phyloP scores from a whole-genome alignment of 2,329 filamentous ascomycete genomes.

The Graphium sp. region DNA sequence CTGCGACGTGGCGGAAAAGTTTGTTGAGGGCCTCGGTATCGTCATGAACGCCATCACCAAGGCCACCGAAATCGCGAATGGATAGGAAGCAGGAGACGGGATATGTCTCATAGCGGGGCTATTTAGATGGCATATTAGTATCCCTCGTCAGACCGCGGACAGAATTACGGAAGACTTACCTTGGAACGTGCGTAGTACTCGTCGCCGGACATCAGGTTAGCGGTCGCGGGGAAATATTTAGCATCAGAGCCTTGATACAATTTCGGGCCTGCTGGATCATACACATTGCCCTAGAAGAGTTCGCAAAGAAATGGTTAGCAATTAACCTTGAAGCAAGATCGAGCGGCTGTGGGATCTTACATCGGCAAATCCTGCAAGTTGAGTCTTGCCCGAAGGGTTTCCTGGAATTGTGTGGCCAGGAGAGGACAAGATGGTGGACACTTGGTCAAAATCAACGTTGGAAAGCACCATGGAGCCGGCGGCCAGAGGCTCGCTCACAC shows the following conservation, averaged over 20 bases:
- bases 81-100: slow-evolving; percentile 46
- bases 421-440: slow-evolving; percentile 15
- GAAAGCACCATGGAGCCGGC: slow-evolving; percentile 27
- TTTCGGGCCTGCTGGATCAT: slow-evolving; percentile 27
- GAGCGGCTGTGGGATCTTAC: slow-evolving; percentile 3
- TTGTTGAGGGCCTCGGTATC: slow-evolving; percentile 56
- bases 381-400: slow-evolving; percentile 21
- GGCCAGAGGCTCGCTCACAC: slow-evolving; percentile 14
- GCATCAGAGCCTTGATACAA: slow-evolving; percentile 29
- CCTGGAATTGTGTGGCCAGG: slow-evolving; percentile 38
- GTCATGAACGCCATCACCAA: slow-evolving; percentile 57
- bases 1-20: slow-evolving; percentile 36
- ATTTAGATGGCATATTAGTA: too few species aligned
- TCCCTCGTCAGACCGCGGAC: neutral
- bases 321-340: slow-evolving; percentile 23
- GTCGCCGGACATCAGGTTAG: slow-evolving; percentile 30
- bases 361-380: slow-evolving; percentile 21
- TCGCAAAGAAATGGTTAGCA: slow-evolving; percentile 1
- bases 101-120: slow-evolving; percentile 52
- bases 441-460: slow-evolving; percentile 23
- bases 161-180: slow-evolving; percentile 5
- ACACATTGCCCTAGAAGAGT: slow-evolving; percentile 42
- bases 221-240: slow-evolving; percentile 28
- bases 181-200: slow-evolving; percentile 58
- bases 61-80: slow-evolving; percentile 49